Conservation (phyloP, 352 stramenopile genomes). For the Blastocystis sp. region DNA sequence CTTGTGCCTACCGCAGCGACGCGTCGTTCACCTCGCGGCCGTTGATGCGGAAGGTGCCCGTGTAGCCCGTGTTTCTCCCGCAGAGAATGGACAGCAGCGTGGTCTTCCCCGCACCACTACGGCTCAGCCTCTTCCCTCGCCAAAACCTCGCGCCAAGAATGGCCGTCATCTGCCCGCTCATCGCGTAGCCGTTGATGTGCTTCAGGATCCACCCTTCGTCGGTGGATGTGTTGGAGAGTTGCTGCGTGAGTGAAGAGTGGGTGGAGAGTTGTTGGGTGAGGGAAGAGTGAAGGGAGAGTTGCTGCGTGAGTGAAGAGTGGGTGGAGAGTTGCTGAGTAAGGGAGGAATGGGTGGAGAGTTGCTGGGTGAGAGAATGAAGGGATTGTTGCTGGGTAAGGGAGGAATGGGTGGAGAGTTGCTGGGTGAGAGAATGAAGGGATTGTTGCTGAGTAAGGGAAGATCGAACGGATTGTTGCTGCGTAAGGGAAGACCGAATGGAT, state of each 20-base stretch:
- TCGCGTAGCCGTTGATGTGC: constrained; percentile 58
- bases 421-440: too few relatives aligned
- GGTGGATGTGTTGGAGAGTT: too few relatives aligned
- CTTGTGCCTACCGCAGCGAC: constrained; percentile 3
- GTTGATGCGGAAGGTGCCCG: constrained; percentile 58
- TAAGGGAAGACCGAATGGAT: too few relatives aligned
- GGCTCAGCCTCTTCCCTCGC: background rate
- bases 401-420: too few relatives aligned
- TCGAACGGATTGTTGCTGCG: too few relatives aligned
- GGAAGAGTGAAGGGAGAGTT: too few relatives aligned
- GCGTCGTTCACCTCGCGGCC: constrained; percentile 19
- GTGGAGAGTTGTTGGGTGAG: too few relatives aligned
- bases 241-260: background rate
- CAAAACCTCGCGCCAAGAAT: constrained; percentile 55
- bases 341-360: too few relatives aligned
- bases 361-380: too few relatives aligned
- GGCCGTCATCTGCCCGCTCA: constrained; percentile 58
- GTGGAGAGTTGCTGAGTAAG: background rate
- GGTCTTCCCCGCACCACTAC: constrained; percentile 68
- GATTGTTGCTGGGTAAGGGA: too few relatives aligned
- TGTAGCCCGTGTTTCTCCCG: constrained; percentile 49
- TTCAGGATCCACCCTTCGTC: constrained; percentile 24
- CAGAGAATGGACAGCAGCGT: constrained; percentile 57
- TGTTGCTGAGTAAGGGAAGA: too few relatives aligned
- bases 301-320: background rate